Evolutionary conservation across 768 basidiomycete genomes (phyloP).

Genomic region (Mycena venus): DNA sequence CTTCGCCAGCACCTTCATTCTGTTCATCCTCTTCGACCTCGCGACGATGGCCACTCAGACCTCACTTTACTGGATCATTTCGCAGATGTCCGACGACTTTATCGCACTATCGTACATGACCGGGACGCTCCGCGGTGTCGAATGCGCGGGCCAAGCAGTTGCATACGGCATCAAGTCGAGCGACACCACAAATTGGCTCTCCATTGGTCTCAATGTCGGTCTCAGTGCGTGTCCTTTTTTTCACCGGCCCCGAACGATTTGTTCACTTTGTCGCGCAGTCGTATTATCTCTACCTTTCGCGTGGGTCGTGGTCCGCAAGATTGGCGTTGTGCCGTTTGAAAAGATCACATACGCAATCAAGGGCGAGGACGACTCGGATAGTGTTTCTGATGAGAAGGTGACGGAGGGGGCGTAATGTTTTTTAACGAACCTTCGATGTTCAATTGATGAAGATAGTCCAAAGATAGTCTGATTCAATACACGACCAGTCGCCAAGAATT

Average conservation of each 20-base stretch:
- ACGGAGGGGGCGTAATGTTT: neutral
- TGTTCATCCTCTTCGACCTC: slow-evolving; percentile 48
- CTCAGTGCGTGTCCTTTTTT: slow-evolving; percentile 41
- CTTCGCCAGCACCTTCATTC: slow-evolving; percentile 45
- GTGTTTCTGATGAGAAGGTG: slow-evolving; percentile 19
- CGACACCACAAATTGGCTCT: slow-evolving; percentile 48
- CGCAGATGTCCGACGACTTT: slow-evolving; percentile 50
- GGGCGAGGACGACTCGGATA: slow-evolving; percentile 6
- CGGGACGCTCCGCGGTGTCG: slow-evolving; percentile 47
- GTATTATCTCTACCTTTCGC: slow-evolving; percentile 48
- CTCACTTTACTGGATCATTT: slow-evolving; percentile 48
- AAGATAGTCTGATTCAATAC: too few relatives aligned
- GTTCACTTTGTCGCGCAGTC: slow-evolving; percentile 30
- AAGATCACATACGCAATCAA: slow-evolving; percentile 37
- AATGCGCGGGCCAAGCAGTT: slow-evolving; percentile 50
- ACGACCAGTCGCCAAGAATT: neutral
- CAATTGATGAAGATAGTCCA: too few relatives aligned
- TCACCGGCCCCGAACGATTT: neutral
- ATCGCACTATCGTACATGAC: slow-evolving; percentile 50
- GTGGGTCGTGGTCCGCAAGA: slow-evolving; percentile 46
- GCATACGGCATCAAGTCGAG: slow-evolving; percentile 50
- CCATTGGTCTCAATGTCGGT: slow-evolving; percentile 49
- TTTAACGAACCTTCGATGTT: neutral
- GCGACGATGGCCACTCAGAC: slow-evolving; percentile 51
- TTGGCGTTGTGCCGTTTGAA: slow-evolving; percentile 44